Evolutionary conservation across 768 basidiomycete species (phyloP).

Genomic region (Roridomyces roridus): DNA sequence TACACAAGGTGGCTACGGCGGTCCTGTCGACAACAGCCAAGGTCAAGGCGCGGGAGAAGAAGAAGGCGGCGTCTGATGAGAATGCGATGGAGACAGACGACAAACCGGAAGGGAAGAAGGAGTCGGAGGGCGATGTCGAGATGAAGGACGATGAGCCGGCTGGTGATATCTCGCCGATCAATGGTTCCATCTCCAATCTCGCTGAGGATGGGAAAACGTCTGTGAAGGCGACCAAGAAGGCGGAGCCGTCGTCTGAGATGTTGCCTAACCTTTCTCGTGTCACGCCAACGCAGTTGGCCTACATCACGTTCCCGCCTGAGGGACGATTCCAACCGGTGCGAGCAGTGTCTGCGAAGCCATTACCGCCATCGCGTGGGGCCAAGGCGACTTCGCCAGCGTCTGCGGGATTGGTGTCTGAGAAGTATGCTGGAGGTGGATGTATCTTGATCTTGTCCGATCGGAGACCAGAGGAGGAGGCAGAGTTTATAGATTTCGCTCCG

Average conservation of each 20-base stretch:
- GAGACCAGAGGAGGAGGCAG: constrained; percentile 70
- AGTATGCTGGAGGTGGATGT: constrained; percentile 82
- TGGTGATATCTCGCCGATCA: constrained; percentile 63
- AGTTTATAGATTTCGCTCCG: constrained; percentile 71
- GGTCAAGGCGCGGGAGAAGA: constrained; percentile 94
- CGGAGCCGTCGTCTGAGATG: constrained; percentile 78
- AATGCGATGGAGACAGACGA: constrained; percentile 83
- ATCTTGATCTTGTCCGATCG: constrained; percentile 85
- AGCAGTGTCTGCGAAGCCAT: constrained; percentile 63
- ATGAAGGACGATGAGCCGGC: constrained; percentile 74
- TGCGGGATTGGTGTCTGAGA: constrained; percentile 52
- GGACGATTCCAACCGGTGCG: constrained; percentile 91
- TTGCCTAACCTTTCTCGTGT: constrained; percentile 92
- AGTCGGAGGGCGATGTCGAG: constrained; percentile 67
- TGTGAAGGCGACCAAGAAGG: constrained; percentile 61
- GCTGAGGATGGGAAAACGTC: constrained; percentile 48
- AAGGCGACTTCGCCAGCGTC: constrained; percentile 38
- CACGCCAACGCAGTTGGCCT: constrained; percentile 85
- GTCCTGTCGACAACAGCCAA: constrained; percentile 97
- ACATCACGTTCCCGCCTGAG: constrained; percentile 81
- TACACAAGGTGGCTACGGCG: constrained; percentile 91
- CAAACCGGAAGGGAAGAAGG: constrained; percentile 58
- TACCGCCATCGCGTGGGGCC: constrained; percentile 38
- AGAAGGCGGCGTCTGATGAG: constrained; percentile 83
- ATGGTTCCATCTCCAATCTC: constrained; percentile 57